A percentile compares a stretch with the other conserved stretches of the same genome.
Conservation (phyloP, 768 basidiomycete species). For the Suillus hirtellus region DNA sequence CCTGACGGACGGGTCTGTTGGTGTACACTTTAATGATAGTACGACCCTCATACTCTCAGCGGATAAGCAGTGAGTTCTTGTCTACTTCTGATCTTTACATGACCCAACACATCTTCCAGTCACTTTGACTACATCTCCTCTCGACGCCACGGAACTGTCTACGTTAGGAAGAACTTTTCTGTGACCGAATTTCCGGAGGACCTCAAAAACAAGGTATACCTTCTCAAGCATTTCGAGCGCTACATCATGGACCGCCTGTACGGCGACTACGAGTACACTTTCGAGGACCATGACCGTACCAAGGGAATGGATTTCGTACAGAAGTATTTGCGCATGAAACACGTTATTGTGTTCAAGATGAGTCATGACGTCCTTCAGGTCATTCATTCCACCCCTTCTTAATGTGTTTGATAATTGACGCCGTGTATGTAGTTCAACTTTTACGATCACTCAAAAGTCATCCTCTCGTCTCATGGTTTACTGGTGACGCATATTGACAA, state of each 20-base stretch:
- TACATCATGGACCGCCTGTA: conserved; percentile 93
- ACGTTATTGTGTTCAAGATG: conserved; percentile 94
- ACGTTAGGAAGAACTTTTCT: conserved; percentile 69
- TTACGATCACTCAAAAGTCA: conserved; percentile 94
- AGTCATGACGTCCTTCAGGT: conserved; percentile 97
- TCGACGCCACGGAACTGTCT: conserved; percentile 63
- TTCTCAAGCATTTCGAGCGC: conserved; percentile 89
- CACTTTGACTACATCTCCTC: conserved; percentile 88
- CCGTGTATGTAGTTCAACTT: conserved; percentile 83
- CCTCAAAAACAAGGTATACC: conserved; percentile 86
- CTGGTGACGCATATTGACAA: conserved; percentile 91
- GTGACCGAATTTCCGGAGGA: conserved; percentile 76
- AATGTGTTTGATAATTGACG: conserved; percentile 2
- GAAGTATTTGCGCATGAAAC: conserved; percentile 95
- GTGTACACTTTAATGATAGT: conserved; percentile 96
- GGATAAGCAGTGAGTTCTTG: conserved; percentile 71
- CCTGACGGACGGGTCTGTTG: conserved; percentile 91
- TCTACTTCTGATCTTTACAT: conserved; percentile 2
- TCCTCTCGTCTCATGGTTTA: conserved; percentile 79
- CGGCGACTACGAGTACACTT: conserved; percentile 83
- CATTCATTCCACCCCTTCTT: conserved; percentile 20
- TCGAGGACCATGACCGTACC: conserved; percentile 60
- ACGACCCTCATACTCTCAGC: conserved; percentile 83
- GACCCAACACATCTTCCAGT: conserved; percentile 38
- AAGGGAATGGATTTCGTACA: conserved; percentile 95